Evolutionary conservation across 768 basidiomycete species (phyloP), one percentile per base, ranked within the genome.

Genomic region (Strobilomyces dryophilus): DNA sequence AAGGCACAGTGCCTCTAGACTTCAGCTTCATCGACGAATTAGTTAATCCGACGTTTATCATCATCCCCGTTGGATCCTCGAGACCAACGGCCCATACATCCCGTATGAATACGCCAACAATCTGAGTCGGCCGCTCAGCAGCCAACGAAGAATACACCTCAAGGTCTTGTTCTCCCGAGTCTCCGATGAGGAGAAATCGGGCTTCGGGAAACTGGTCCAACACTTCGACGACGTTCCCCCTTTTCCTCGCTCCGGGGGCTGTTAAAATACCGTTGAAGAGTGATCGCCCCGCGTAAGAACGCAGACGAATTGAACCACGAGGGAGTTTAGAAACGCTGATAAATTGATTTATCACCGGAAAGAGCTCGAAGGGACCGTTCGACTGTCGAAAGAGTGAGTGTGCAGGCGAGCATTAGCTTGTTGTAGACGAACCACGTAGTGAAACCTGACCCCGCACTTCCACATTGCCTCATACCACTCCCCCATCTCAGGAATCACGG

Each of bases 141-240:
- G 95, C 92, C 17, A 95, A 65, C 4, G 82, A 75, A 14, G 85
- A 76, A 66, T 98, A 98, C 2, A 98, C 76, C 68, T 98, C 94
- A 41, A 98, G 72, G 70, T 98, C 95, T 60, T 97, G 95, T 65
- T 98, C 95, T 32, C 95, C 95, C 0, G 86, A 83, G 67, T 98
- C 95, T 8, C 95, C 95, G 37, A 98, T 76, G 45, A 95, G 80
- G 63, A 98, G 69, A 71, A 98, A 97, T 36, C 71, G 74, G 1
- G 89, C 83, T 37, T 82, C 74, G 0, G 83, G 82, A 66, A 95
- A 95, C 3, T 81, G 73, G 36, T 87, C 79, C 12, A 95, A 73
- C 20, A 92, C 75, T 36, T 94, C 89, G n/a, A 85, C 65, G 8
- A 98, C 82, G 18, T 86, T 87, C 0, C 80, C 80, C 6, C 85